Percentiles rank a stretch among this genome's conserved stretches.
Evolutionary conservation across 768 basidiomycete genomes (phyloP).

Genomic region (Fomitopsis pulvina): DNA sequence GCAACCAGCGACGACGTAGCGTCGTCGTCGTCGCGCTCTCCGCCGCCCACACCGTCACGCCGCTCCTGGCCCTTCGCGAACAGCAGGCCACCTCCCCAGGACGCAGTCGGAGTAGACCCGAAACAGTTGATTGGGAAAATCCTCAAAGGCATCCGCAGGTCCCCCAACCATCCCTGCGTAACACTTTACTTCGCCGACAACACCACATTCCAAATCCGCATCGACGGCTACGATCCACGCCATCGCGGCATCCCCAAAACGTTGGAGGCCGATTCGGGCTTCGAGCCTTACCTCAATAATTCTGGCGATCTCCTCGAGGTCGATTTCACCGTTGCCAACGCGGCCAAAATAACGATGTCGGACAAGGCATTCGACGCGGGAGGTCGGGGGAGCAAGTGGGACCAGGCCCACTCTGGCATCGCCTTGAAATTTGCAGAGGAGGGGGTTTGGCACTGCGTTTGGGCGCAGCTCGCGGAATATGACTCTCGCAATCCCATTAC

Average conservation of each 20-base stretch:
- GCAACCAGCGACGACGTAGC: not conserved
- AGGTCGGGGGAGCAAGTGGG: constrained; percentile 29
- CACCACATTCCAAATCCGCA: constrained; percentile 37
- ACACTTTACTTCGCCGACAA: constrained; percentile 31
- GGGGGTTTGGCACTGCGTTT: constrained; percentile 56
- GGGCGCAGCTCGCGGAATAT: constrained; percentile 53
- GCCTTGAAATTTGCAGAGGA: constrained; percentile 50
- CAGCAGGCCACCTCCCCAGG: not conserved
- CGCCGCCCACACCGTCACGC: not conserved
- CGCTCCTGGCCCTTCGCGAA: not conserved
- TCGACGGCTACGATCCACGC: constrained; percentile 56
- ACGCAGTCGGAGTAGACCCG: constrained; percentile 22
- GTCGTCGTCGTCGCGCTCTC: not conserved
- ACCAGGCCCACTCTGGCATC: constrained; percentile 40
- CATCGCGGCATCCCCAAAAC: constrained; percentile 52
- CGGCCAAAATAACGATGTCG: constrained; percentile 45
- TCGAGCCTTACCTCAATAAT: constrained; percentile 33
- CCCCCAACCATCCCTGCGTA: constrained; percentile 26
- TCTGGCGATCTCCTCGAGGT: constrained; percentile 23
- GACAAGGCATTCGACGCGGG: constrained; percentile 50
- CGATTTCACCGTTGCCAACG: constrained; percentile 41
- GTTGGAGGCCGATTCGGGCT: constrained; percentile 44
- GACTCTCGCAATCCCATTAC: constrained; percentile 29
- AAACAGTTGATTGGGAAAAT: constrained; percentile 25
- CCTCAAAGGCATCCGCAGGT: constrained; percentile 25